Conservation (phyloP, 2,329 filamentous ascomycete species). For the Hirsutella thompsonii region DNA sequence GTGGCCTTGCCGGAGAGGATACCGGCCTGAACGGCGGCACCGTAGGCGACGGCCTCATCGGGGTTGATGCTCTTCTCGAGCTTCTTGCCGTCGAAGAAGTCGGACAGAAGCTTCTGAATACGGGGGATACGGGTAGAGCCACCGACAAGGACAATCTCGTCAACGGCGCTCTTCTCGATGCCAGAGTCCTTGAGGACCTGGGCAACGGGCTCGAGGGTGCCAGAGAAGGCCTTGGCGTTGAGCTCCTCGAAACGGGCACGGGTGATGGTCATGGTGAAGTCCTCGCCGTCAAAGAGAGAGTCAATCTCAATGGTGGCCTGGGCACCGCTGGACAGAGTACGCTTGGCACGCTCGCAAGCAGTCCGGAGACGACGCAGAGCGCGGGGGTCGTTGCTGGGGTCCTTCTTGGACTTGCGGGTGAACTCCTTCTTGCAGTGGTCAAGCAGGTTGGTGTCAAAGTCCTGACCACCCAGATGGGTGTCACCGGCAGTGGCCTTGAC, state of each 20-base stretch:
- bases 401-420: slow-evolving; percentile 59
- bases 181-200: slow-evolving; percentile 90
- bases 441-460: slow-evolving; percentile 92
- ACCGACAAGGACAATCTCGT: slow-evolving; percentile 98
- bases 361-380: slow-evolving; percentile 92
- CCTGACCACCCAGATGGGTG: slow-evolving; percentile 88
- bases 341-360: slow-evolving; percentile 98
- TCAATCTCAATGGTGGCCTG: slow-evolving; percentile 98
- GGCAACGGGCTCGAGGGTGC: slow-evolving; percentile 88
- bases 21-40: slow-evolving; percentile 96
- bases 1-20: slow-evolving; percentile 97
- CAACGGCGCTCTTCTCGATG: slow-evolving; percentile 81
- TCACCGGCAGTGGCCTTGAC: slow-evolving; percentile 98
- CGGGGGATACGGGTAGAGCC: slow-evolving; percentile 97
- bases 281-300: slow-evolving; percentile 94
- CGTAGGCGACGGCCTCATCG: slow-evolving; percentile 97
- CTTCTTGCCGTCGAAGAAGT: slow-evolving; percentile 99
- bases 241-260: slow-evolving; percentile 98
- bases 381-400: slow-evolving; percentile 72
- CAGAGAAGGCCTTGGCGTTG: slow-evolving; percentile 88
- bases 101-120: slow-evolving; percentile 97
- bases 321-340: slow-evolving; percentile 92
- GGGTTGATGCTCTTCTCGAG: slow-evolving; percentile 99
- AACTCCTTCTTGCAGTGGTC: slow-evolving; percentile 98
- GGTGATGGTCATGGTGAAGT: slow-evolving; percentile 94